Evolutionary conservation across 257 asterid genomes (phyloP).

Genomic region (Phtheirospermum japonicum): DNA sequence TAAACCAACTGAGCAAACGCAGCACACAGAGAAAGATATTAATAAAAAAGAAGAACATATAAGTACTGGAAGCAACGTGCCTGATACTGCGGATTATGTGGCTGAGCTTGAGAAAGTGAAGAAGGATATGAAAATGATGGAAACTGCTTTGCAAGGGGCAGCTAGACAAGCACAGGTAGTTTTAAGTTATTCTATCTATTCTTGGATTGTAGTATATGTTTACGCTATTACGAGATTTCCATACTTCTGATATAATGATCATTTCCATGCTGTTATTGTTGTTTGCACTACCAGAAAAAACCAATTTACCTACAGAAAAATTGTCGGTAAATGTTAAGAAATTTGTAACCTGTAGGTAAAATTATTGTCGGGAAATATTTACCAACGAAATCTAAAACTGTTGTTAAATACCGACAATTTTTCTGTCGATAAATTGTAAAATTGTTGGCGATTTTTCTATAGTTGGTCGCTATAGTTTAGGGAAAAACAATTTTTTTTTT

Average conservation of each 20-base stretch:
- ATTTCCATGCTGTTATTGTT: background rate
- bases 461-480: too few relatives aligned
- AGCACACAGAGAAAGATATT: conserved; percentile 32
- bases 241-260: background rate
- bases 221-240: conserved; percentile 1
- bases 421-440: too few relatives aligned
- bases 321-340: too few relatives aligned
- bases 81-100: conserved; percentile 39
- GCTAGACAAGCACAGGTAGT: conserved; percentile 98
- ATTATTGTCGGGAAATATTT: too few relatives aligned
- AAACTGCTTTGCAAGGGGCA: conserved; percentile 84
- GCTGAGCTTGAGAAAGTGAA: conserved; percentile 67
- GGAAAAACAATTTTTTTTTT: too few relatives aligned
- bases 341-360: too few relatives aligned
- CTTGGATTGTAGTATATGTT: conserved; percentile 8
- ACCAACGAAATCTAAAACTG: too few relatives aligned
- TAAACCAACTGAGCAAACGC: conserved; percentile 34
- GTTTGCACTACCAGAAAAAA: too few relatives aligned
- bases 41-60: conserved; percentile 33
- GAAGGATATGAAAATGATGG: conserved; percentile 91
- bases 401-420: too few relatives aligned
- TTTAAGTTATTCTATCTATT: conserved; percentile 10
- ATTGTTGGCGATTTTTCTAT: too few relatives aligned
- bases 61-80: conserved; percentile 38
- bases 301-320: too few relatives aligned